Evolutionary conservation across 768 basidiomycete genomes (phyloP).

Genomic region (Tubosaeta sp.): DNA sequence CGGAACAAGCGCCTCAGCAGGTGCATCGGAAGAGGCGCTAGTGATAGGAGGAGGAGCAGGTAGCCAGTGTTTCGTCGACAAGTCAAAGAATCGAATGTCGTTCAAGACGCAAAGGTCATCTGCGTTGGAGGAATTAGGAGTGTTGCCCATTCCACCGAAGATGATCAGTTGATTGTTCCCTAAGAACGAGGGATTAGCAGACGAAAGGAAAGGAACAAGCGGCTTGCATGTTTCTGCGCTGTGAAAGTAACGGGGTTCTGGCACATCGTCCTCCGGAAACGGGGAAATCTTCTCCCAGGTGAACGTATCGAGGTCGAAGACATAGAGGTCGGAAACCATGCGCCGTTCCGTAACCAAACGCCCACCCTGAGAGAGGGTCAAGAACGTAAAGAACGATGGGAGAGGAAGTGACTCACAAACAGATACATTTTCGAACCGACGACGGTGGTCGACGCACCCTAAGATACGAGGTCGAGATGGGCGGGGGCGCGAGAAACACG

Average conservation of each 20-base stretch:
- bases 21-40: slow-evolving; percentile 32
- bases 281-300: slow-evolving; percentile 70
- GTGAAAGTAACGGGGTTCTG: slow-evolving; percentile 91
- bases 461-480: not conserved
- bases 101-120: slow-evolving; percentile 89
- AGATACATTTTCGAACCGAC: slow-evolving; percentile 86
- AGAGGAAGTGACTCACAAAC: slow-evolving; percentile 52
- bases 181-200: slow-evolving; percentile 14
- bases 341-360: slow-evolving; percentile 79
- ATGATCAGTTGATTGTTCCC: slow-evolving; percentile 90
- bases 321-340: slow-evolving; percentile 89
- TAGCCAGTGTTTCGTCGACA: slow-evolving; percentile 67
- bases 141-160: slow-evolving; percentile 93
- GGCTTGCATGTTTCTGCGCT: slow-evolving; percentile 76
- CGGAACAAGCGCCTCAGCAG: slow-evolving; percentile 54
- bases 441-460: slow-evolving; percentile 92
- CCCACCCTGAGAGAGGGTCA: slow-evolving; percentile 58
- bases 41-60: slow-evolving; percentile 35
- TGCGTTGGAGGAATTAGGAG: slow-evolving; percentile 61
- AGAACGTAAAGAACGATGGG: not conserved
- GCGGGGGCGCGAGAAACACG: not conserved
- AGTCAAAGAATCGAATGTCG: slow-evolving; percentile 88
- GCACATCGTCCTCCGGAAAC: slow-evolving; percentile 62
- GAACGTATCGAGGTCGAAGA: slow-evolving; percentile 80
- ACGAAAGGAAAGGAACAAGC: not conserved